Evolutionary conservation across 2,329 filamentous ascomycete genomes (phyloP), one percentile per base, ranked within the genome.

Genomic region (Penicillium sp.): DNA sequence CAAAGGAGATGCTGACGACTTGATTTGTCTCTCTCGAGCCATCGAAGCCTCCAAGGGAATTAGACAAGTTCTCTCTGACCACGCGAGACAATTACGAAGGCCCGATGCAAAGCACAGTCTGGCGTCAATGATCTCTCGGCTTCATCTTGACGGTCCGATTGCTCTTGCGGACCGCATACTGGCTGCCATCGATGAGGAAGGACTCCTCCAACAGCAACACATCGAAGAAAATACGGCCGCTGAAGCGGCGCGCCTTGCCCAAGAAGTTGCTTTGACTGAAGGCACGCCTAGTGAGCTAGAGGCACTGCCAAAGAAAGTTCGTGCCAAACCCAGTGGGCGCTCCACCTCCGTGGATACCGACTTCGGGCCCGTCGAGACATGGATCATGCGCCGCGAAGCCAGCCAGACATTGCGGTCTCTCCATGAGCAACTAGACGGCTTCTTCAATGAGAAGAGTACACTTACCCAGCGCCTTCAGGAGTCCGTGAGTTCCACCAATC

Each of bases 151-250:
- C 13, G 85, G 86, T 2, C 91, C 93, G 0, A 78, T 81, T 11
- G 82, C 85, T 45, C 84, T 98, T 4, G 91, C 93, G 2, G 78
- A 81, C 25, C 85, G 84, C 25, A 97, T 99, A 60, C 79, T 85
- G 53, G 81, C 85, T 2, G 89, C 94, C 4, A 96, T 99, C 60
- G 95, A 99, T 70, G 95, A 98, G 77, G 93, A 97, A 64, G 92
- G 93, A 0, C 80, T 98, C n/a, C 83, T 88, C 16, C 87, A 91
- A 66, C 89, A 91, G 69, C 93, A 97, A 69, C 85, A 89, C 38
- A 83, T 89, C 1, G 88, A 95, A 67, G 88, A 94, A 62, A 87
- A 84, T 55, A 87, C 91, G 64, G 87, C 88, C 0, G 86, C 83
- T 22, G 85, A 89, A 62, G 87, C 95, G 69, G 85, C 91, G 26